A percentile compares a stretch with the other conserved stretches of the same genome.
These are phyloP conservation scores for Sporormia fimetaria DNA, from an alignment of 495 filamentous ascomycete species.

Conservation along the genomic window DNA sequence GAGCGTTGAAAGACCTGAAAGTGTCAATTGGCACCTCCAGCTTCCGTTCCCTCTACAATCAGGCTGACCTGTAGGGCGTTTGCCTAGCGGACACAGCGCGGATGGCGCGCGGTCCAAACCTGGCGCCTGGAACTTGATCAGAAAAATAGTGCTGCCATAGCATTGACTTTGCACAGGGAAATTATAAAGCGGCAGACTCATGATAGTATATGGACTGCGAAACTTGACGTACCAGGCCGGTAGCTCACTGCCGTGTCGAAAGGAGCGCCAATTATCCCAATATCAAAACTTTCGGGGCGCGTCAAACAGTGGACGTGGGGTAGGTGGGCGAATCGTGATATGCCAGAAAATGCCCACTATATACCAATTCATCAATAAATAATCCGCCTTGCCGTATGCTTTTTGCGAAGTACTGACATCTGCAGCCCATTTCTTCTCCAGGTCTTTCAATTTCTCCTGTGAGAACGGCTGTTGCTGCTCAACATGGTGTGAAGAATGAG, in stretches of 20 bases:
- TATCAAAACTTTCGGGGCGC: slow-evolving; percentile 58
- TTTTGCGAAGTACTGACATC: slow-evolving; percentile 34
- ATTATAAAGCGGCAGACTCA: not conserved
- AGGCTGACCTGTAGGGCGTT: too few species aligned
- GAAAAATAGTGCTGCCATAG: slow-evolving; percentile 12
- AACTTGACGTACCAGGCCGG: slow-evolving; percentile 55
- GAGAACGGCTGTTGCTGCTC: slow-evolving; percentile 15
- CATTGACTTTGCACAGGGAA: not conserved
- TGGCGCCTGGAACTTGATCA: slow-evolving; percentile 45
- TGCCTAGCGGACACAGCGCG: slow-evolving; percentile 42
- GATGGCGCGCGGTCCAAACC: slow-evolving; percentile 75
- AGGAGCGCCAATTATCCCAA: slow-evolving; percentile 69
- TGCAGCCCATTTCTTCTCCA: slow-evolving; percentile 45
- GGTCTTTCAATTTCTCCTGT: slow-evolving; percentile 31
- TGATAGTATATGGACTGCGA: too few species aligned
- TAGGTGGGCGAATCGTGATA: slow-evolving; percentile 71
- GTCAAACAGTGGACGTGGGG: slow-evolving; percentile 63
- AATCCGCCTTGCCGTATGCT: not conserved
- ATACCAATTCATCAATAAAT: not conserved
- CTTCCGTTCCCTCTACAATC: too few species aligned
- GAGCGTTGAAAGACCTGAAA: slow-evolving; percentile 66
- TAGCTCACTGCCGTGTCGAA: slow-evolving; percentile 79
- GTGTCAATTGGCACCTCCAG: slow-evolving; percentile 59
- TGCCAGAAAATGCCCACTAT: slow-evolving; percentile 67
- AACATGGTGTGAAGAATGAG: slow-evolving; percentile 17